Conservation (phyloP, 2,329 filamentous ascomycete species). For the Pseudocercospora macadamiae region DNA sequence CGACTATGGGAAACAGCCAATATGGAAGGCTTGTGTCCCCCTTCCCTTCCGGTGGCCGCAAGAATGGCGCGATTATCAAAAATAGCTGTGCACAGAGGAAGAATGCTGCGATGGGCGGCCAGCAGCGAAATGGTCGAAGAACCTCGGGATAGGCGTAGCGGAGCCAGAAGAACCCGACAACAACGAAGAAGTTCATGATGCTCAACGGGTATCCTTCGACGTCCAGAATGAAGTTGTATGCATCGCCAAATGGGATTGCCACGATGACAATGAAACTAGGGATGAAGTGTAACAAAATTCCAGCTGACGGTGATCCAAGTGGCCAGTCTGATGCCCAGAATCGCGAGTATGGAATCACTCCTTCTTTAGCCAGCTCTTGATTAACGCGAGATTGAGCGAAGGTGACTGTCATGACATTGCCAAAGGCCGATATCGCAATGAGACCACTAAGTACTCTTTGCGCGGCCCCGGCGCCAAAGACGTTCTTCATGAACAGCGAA, state of each 20-base stretch:
- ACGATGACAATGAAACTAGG: conserved; percentile 64
- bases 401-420: conserved; percentile 60
- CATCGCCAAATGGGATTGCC: conserved; percentile 63
- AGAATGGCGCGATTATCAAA: conserved; percentile 47
- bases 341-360: conserved; percentile 60
- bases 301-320: conserved; percentile 62
- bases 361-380: conserved; percentile 64
- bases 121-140: conserved; percentile 66
- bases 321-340: conserved; percentile 67
- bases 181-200: conserved; percentile 61
- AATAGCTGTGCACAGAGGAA: conserved; percentile 44
- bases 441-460: conserved; percentile 60
- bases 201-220: conserved; percentile 70
- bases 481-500: conserved; percentile 60
- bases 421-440: conserved; percentile 60
- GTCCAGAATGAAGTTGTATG: conserved; percentile 68
- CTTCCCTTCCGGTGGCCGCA: conserved; percentile 45
- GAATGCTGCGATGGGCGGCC: conserved; percentile 60
- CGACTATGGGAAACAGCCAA: conserved; percentile 49
- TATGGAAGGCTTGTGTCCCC: conserved; percentile 48
- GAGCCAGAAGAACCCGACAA: conserved; percentile 63
- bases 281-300: conserved; percentile 60
- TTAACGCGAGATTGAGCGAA: conserved; percentile 60
- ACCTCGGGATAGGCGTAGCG: conserved; percentile 61
- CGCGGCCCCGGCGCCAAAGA: conserved; percentile 58